Evolutionary conservation across 345 rosid species (phyloP).

Genomic region (Aegle marmelos): DNA sequence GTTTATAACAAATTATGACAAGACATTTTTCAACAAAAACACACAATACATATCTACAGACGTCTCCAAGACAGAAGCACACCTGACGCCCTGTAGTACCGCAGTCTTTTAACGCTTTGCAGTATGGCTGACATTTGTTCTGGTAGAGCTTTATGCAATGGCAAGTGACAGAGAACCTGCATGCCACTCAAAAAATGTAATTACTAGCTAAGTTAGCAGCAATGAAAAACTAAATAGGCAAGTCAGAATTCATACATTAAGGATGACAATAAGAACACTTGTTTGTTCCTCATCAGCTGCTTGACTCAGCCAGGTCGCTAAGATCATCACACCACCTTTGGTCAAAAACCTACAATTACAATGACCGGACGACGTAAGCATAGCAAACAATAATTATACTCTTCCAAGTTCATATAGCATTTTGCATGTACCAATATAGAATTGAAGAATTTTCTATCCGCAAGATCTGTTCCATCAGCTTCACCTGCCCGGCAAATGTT

Average conservation of each 20-base stretch:
- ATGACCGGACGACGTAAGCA: constrained; percentile 5
- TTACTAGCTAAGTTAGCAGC: constrained; percentile 14
- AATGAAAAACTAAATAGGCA: not conserved
- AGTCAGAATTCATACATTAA: constrained; percentile 42
- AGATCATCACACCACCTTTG: constrained; percentile 88
- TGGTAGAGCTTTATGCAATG: constrained; percentile 82
- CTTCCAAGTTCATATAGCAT: constrained; percentile 4
- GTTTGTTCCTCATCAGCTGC: constrained; percentile 92
- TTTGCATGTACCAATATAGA: constrained; percentile 56
- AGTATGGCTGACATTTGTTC: constrained; percentile 90
- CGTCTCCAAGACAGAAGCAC: constrained; percentile 31
- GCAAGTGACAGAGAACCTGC: constrained; percentile 89
- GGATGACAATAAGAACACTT: constrained; percentile 60
- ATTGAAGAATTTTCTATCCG: constrained; percentile 75
- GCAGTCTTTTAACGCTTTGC: constrained; percentile 78
- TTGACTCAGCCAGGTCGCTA: constrained; percentile 92
- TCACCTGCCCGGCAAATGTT: constrained; percentile 87
- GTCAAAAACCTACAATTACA: constrained; percentile 67
- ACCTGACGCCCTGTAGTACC: constrained; percentile 87
- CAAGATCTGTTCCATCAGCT: constrained; percentile 91
- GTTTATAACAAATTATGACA: not conserved
- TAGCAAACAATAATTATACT: constrained; percentile 2
- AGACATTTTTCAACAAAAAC: not conserved
- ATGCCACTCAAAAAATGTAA: constrained; percentile 22
- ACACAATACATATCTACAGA: not conserved